Percentiles rank a stretch among this genome's conserved stretches.
These are phyloP conservation scores for Trichosanthes cucumerina DNA, from an alignment of 306 rosid genomes.

Conservation along the genomic window DNA sequence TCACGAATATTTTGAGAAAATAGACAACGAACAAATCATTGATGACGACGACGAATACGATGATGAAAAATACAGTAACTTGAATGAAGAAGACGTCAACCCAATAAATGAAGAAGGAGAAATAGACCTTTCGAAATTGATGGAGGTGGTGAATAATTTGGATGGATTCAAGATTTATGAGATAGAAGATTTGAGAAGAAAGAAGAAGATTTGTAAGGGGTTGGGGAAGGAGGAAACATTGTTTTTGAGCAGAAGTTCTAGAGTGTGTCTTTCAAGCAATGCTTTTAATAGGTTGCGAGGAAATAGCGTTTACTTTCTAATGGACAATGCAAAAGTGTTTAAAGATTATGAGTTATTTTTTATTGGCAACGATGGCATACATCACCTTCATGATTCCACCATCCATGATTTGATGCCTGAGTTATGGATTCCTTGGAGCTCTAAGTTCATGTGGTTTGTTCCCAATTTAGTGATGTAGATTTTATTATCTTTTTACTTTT, in stretches of 20 bases:
- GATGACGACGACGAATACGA: background rate
- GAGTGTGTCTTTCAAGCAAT: background rate
- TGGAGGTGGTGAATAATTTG: background rate
- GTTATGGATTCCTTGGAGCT: background rate
- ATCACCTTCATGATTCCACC: background rate
- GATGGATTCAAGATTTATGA: background rate
- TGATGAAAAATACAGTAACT: background rate
- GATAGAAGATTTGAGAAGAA: background rate
- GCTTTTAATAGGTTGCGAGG: background rate
- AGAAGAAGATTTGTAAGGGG: background rate
- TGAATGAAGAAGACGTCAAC: background rate
- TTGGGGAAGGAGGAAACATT: background rate
- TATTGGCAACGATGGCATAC: background rate
- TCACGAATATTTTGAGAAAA: background rate
- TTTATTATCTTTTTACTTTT: too few species aligned
- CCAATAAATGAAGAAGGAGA: too few species aligned
- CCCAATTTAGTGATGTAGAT: background rate
- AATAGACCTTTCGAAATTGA: too few species aligned
- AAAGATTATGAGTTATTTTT: too few species aligned
- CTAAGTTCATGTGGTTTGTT: background rate
- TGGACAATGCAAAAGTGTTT: background rate
- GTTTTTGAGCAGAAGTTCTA: background rate
- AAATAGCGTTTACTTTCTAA: background rate
- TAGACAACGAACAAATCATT: background rate
- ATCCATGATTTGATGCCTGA: background rate